Conservation (phyloP, 106 monocot species). For the Acorus gramineus region DNA sequence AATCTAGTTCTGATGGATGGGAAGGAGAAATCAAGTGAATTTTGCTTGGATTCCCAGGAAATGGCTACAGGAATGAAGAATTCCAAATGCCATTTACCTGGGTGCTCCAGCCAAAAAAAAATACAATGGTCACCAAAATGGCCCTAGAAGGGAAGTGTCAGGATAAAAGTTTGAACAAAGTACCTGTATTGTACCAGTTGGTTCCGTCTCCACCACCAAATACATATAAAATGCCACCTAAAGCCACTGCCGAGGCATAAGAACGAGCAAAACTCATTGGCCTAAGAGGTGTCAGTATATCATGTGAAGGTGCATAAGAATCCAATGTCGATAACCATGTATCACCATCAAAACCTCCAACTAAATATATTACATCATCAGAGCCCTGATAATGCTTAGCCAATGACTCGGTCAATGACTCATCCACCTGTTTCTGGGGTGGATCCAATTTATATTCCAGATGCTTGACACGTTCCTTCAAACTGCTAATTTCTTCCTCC, state of each 20-base stretch:
- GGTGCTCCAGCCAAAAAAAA: neutral
- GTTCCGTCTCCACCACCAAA: slow-evolving; percentile 65
- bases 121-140: too few relatives aligned
- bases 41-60: too few relatives aligned
- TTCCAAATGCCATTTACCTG: too few relatives aligned
- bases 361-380: slow-evolving; percentile 49
- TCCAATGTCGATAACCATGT: slow-evolving; percentile 64
- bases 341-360: slow-evolving; percentile 48
- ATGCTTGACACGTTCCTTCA: slow-evolving; percentile 18
- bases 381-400: slow-evolving; percentile 23
- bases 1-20: too few relatives aligned
- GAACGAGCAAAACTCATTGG: slow-evolving; percentile 63
- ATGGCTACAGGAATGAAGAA: too few relatives aligned
- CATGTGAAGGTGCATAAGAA: slow-evolving; percentile 46
- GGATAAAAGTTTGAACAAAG: neutral
- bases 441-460: slow-evolving; percentile 24
- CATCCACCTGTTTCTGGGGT: slow-evolving; percentile 11
- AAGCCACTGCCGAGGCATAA: slow-evolving; percentile 48
- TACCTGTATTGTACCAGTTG: slow-evolving; percentile 67
- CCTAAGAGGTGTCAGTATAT: slow-evolving; percentile 37
- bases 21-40: too few relatives aligned
- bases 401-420: slow-evolving; percentile 13
- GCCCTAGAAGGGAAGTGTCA: neutral
- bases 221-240: slow-evolving; percentile 47
- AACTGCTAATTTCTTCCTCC: slow-evolving; percentile 11